Evolutionary conservation across 345 rosid species (phyloP), one percentile per base, ranked within the genome.

Genomic region (Eucalyptus marginata): DNA sequence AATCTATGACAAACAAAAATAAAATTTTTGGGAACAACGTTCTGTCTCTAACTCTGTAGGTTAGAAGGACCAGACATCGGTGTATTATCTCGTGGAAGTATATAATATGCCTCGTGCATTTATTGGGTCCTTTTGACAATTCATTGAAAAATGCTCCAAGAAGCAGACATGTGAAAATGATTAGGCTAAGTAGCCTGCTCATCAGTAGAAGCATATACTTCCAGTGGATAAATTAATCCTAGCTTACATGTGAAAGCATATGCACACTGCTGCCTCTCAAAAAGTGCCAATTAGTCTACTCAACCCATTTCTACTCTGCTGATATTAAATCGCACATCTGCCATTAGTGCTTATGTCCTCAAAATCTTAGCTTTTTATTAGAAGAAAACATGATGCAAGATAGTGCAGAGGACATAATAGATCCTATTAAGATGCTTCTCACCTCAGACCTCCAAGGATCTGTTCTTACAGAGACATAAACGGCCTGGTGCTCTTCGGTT

Each of bases 401-500:
- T 40, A 76, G 83, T 36, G 20, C 83, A 76, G 90, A 88, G 29
- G 40, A 20, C 64, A 49, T 51, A 31, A 76, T 44, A 76, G 83
- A 76, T 76, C 83, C 15, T 14, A 81, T 76, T 79, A 89, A 92
- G 89, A 88, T 87, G 58, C 43, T 49, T 49, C 95, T 90, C 86
- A 98, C 99, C 99, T 98, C 98, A 88, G 97, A 88, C 91, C 95
- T 95, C 95, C 95, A 92, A 47, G 54, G 88, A 89, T 96, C 99
- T 87, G 95, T 90, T 91, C 95, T 97, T 88, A 98, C 94, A 2
- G 97, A 95, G 86, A 98, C 97, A 90, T 96, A 96, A 86, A 98
- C 99, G 88, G 99, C 98, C 90, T 98, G 99, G 91, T 95, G 96
- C 87, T 98, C 98, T 90, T 96, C 98, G 85, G 94, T 93, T 33